Conservation (phyloP, 2,329 filamentous ascomycete species). For the Ascosphaera aggregata region DNA sequence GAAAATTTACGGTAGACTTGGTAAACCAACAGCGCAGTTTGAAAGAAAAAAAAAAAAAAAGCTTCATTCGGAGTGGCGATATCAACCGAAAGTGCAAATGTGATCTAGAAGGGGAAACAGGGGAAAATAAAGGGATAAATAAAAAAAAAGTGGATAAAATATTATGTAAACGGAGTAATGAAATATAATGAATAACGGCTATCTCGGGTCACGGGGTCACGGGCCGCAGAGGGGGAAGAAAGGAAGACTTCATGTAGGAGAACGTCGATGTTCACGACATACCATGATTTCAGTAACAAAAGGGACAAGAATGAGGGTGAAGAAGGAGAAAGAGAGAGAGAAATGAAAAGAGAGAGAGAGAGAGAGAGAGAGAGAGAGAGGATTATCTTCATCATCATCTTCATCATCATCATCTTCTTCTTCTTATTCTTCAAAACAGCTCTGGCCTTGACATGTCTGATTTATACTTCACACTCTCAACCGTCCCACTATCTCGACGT, state of each 20-base stretch:
- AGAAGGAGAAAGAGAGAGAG: conserved; percentile 1
- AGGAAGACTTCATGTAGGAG: too few species aligned
- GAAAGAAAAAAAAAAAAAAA: conserved; percentile 1
- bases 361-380: not conserved
- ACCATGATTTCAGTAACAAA: too few species aligned
- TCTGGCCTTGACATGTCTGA: not conserved
- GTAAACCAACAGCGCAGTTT: not conserved
- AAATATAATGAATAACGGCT: conserved; percentile 1
- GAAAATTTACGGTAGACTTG: not conserved
- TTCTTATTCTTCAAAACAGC: too few species aligned
- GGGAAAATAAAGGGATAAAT: conserved; percentile 1
- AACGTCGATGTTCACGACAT: too few species aligned
- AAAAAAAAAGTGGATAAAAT: not conserved
- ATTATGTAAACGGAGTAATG: not conserved
- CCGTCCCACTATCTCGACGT: not conserved
- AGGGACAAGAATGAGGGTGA: not conserved
- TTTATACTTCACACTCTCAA: not conserved
- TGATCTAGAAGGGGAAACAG: not conserved
- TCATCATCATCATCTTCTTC: too few species aligned
- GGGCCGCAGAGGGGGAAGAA: too few species aligned
- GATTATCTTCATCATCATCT: not conserved
- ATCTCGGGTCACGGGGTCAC: too few species aligned
- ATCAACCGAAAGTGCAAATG: not conserved
- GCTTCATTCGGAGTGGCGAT: conserved; percentile 1
- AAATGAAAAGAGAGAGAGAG: not conserved